phyloP scores from a whole-genome alignment of 2,329 filamentous ascomycete species.

The Aspergillus transmontanensis region DNA sequence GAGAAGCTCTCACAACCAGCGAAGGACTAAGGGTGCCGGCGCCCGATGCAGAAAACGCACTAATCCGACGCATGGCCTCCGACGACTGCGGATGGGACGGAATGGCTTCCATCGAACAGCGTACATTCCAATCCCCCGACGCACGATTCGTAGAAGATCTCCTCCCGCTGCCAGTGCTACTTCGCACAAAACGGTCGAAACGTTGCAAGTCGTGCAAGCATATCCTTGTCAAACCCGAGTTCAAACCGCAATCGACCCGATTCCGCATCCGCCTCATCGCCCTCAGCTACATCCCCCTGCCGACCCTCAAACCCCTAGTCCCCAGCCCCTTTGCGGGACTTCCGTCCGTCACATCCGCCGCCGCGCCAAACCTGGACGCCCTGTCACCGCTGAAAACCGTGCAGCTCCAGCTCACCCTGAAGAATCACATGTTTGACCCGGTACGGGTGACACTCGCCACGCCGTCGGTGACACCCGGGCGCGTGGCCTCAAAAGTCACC shows the following conservation, averaged over 20 bases:
- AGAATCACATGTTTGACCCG: conserved; percentile 90
- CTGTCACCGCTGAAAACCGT: conserved; percentile 56
- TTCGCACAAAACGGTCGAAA: conserved; percentile 91
- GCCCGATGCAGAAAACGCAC: conserved; percentile 60
- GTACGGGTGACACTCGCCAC: conserved; percentile 87
- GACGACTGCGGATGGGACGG: conserved; percentile 62
- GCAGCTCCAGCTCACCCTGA: conserved; percentile 87
- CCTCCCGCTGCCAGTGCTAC: conserved; percentile 76
- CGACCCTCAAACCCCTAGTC: conserved; percentile 65
- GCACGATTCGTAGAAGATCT: conserved; percentile 72
- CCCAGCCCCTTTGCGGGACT: conserved; percentile 40
- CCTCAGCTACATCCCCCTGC: conserved; percentile 80
- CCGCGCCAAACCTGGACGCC: conserved; percentile 46
- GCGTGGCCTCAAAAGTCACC: conserved; percentile 78
- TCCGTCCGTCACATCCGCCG: conserved; percentile 29
- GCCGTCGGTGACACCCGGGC: conserved; percentile 74
- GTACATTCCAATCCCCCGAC: conserved; percentile 51
- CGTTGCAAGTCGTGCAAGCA: conserved; percentile 90
- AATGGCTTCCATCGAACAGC: conserved; percentile 59
- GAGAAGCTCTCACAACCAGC: conserved; percentile 69
- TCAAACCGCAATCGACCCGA: conserved; percentile 82
- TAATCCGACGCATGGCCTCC: conserved; percentile 61
- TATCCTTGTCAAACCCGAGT: conserved; percentile 92
- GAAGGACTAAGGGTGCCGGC: conserved; percentile 72
- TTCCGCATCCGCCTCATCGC: conserved; percentile 93